These are phyloP conservation scores for Trichoderma atroviride DNA, from an alignment of 2,329 filamentous ascomycete species.

Conservation along the genomic window DNA sequence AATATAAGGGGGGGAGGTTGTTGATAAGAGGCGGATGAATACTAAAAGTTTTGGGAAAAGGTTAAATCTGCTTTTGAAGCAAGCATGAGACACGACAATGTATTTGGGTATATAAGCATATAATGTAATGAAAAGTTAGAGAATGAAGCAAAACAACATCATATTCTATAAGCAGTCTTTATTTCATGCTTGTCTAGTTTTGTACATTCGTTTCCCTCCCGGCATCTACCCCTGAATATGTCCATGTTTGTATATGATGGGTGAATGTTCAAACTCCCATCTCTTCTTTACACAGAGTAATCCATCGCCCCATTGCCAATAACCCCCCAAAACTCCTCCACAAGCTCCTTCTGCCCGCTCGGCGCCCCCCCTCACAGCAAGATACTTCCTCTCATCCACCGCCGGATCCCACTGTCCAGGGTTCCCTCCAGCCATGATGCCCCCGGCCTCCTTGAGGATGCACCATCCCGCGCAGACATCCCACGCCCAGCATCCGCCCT, in stretches of 20 bases:
- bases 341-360: slow-evolving; percentile 61
- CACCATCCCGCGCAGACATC: slow-evolving; percentile 83
- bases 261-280: not conserved
- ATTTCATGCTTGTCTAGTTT: not conserved
- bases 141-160: not conserved
- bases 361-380: slow-evolving; percentile 65
- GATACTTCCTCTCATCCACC: slow-evolving; percentile 62
- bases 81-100: not conserved
- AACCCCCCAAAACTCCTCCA: slow-evolving; percentile 66
- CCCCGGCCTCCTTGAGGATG: slow-evolving; percentile 73
- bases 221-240: not conserved
- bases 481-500: slow-evolving; percentile 84
- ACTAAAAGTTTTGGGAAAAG: not conserved
- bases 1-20: not conserved
- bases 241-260: not conserved
- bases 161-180: not conserved
- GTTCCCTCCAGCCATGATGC: slow-evolving; percentile 72
- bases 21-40: not conserved
- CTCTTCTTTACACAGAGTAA: slow-evolving; percentile 38
- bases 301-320: slow-evolving; percentile 58
- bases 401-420: slow-evolving; percentile 69
- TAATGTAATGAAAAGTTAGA: not conserved
- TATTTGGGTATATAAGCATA: not conserved
- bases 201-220: not conserved
- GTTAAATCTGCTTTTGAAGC: not conserved